Evolutionary conservation across 371 early-diverging fungal species (phyloP).

Genomic region (Zychaea mexicana): DNA sequence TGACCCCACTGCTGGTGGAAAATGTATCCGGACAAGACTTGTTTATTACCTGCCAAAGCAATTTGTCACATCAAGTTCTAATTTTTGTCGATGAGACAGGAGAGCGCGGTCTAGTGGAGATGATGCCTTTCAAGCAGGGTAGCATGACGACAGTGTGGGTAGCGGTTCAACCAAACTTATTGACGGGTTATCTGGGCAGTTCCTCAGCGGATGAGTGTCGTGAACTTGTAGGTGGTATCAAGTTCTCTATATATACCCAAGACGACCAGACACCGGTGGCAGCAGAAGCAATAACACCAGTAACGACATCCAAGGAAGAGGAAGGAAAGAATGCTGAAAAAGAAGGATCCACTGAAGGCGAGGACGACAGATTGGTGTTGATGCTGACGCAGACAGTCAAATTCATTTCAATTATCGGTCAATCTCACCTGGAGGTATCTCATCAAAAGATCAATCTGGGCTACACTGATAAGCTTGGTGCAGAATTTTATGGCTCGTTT

Average conservation of each 20-base stretch:
- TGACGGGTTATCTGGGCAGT: conserved; percentile 47
- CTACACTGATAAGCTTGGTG: conserved; percentile 52
- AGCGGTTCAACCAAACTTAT: conserved; percentile 78
- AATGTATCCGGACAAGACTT: conserved; percentile 72
- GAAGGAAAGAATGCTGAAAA: neutral
- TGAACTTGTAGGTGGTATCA: conserved; percentile 81
- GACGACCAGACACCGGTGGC: conserved; percentile 32
- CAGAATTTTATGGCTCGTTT: conserved; percentile 63
- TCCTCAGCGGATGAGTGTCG: conserved; percentile 61
- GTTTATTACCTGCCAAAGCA: conserved; percentile 74
- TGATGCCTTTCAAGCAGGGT: conserved; percentile 55
- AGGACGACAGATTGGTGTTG: conserved; percentile 27
- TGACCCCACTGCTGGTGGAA: conserved; percentile 70
- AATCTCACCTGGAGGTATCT: conserved; percentile 74
- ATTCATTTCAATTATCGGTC: conserved; percentile 82
- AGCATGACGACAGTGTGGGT: conserved; percentile 72
- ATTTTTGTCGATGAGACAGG: conserved; percentile 76
- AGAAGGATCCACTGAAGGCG: neutral
- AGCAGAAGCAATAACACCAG: conserved; percentile 13
- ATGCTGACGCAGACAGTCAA: conserved; percentile 75
- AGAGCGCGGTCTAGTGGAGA: conserved; percentile 62
- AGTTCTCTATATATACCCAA: conserved; percentile 65
- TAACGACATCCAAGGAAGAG: neutral
- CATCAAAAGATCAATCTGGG: conserved; percentile 60
- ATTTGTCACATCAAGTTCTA: conserved; percentile 80